Base-by-base conservation (phyloP, 371 early-diverging fungal genomes). In the Choanephora cucurbitarum region DNA sequence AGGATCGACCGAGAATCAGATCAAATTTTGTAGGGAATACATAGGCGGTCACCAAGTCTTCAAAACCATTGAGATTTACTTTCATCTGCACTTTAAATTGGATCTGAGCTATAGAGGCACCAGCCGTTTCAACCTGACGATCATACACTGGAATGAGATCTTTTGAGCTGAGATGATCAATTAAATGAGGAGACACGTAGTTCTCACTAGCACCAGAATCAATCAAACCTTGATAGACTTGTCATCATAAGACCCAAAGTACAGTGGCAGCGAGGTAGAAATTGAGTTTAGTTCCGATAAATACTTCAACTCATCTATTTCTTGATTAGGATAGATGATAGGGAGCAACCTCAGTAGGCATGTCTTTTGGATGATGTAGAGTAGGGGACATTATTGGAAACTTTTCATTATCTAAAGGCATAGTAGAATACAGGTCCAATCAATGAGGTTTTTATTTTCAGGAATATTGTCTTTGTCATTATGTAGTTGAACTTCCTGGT, bases 11-110 rank as follows among this genome's bases (percentile, higher is more conserved):
- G 15, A 60, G 21, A 8, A 60, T 60, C 4, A 60, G 7, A 23
- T 60, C 54, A 28, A 60, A 60, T 11, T 60, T 60, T 10, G 54
- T 49, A 0, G 47, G 54, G 11, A 60, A 53, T 0, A 54, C 53
- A 44, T 49, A 60, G 1, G 53, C 60, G 1, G 11, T 44, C 17
- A 60, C 33, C 7, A 17, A 34, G 28, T 42, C 41, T 0, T 40
- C 6, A 37, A 44, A 53, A 4, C 49, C 53, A 44, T 49, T 44
- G 0, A 60, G 19, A 34, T 31, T 9, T 0, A 60, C 9, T 0
- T 42, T 6, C 7, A 60, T 8, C 0, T 24, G 22, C 9, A 52
- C 44, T 15, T 49, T 48, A 15, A 48, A 11, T 14, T 52, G 18
- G 6, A 60, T 60, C 11, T 42, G 13, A 0, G 53, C 13, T 4